Evolutionary conservation across 148 eudicot genomes (phyloP), one percentile per base, ranked within the genome.

Genomic region (Diospyros lotus): DNA sequence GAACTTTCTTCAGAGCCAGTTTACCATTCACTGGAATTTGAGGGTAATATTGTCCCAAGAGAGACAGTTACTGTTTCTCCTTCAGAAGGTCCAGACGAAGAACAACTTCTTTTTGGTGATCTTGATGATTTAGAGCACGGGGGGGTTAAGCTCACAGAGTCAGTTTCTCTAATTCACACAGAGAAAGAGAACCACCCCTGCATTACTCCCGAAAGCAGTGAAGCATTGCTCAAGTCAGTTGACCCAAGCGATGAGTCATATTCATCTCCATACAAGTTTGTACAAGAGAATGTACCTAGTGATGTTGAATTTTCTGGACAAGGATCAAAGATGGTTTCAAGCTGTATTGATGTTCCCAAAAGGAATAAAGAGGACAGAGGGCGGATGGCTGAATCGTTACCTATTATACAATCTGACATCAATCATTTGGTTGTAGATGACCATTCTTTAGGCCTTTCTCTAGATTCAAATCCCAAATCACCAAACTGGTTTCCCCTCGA

Each of bases 31-130:
- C 69, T 74, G 50, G 68, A 69, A 17, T 68, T 17, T 71, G 9
- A 12, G 38, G 51, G 46, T 76, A 76, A 76, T 75, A 55, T 40
- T 74, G 14, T 64, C 48, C 53, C 6, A 10, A 42, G 18, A 55
- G 40, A 54, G 48, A 61, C 17, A 39, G 10, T 9, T 50, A 72
- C 12, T 48, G 15, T 69, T 48, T 64, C 75, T 17, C 11, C 50
- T 38, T 75, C 79, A 63, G 79, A 75, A 76, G 69, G 53, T 61
- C 82, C 80, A 43, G 84, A 78, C 11, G 89, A 88, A 69, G 94
- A 87, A 64, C 87, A 82, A 60, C 87, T 94, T 74, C 69, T 76
- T 58, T 90, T 86, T 42, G 90, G 93, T 71, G 89, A 48, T 48
- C 52, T 48, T 48, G 52, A 48, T 48, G 52, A 48, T 48, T 48